Evolutionary conservation across 2,329 filamentous ascomycete species (phyloP).

Genomic region (Neofusicoccum laricinum): DNA sequence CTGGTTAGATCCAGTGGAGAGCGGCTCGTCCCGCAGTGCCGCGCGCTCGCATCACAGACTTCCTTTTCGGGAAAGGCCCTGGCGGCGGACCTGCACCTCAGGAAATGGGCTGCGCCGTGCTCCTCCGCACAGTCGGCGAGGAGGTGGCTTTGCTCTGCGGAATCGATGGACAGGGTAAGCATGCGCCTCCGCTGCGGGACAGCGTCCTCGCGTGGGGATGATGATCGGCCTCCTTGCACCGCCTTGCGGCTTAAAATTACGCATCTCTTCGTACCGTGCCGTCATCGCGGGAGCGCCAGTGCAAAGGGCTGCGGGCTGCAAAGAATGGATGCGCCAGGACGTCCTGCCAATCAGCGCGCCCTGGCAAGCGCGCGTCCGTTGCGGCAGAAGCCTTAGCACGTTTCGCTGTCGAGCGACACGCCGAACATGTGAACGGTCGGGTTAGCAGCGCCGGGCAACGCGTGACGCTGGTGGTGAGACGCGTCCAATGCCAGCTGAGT

Average conservation of each 20-base stretch:
- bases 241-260: slow-evolving; percentile 9
- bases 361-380: background rate
- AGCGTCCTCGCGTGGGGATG: background rate
- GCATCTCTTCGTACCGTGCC: background rate
- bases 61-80: background rate
- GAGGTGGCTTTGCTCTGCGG: background rate
- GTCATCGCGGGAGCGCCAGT: background rate
- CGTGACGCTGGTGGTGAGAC: background rate
- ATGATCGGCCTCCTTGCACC: background rate
- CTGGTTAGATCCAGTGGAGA: background rate
- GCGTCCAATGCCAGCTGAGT: background rate
- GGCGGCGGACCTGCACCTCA: background rate
- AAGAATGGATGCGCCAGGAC: background rate
- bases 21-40: slow-evolving; percentile 1
- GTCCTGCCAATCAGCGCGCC: background rate
- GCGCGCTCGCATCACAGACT: background rate
- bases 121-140: background rate
- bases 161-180: background rate
- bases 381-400: background rate
- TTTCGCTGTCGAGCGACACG: background rate
- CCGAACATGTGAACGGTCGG: background rate
- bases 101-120: background rate
- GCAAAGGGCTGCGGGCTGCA: background rate
- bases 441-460: background rate
- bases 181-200: background rate